Conservation (phyloP, 2,329 filamentous ascomycete genomes). For the Cryphonectria carpinicola region DNA sequence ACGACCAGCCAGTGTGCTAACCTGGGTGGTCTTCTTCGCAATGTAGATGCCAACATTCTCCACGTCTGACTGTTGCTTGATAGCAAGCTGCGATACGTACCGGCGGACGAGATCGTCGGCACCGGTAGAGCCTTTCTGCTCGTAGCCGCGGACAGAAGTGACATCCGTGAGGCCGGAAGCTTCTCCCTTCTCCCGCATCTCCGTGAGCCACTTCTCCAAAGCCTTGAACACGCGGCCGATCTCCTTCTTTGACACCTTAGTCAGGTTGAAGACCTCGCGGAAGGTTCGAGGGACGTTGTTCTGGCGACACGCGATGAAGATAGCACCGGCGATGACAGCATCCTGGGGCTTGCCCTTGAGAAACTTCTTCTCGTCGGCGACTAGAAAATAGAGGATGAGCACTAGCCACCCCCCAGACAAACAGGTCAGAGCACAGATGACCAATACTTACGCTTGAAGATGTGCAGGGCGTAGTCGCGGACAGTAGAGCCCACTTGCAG, state of each 20-base stretch:
- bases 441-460: slow-evolving; percentile 69
- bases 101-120: slow-evolving; percentile 85
- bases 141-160: slow-evolving; percentile 70
- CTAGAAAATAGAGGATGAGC: slow-evolving; percentile 11
- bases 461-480: slow-evolving; percentile 87
- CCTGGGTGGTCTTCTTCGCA: slow-evolving; percentile 75
- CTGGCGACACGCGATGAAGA: slow-evolving; percentile 96
- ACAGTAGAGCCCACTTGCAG: slow-evolving; percentile 81
- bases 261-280: slow-evolving; percentile 90
- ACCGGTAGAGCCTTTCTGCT: slow-evolving; percentile 75
- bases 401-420: background rate
- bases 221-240: slow-evolving; percentile 95
- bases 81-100: slow-evolving; percentile 82
- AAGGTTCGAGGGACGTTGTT: slow-evolving; percentile 87
- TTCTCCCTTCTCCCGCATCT: slow-evolving; percentile 67
- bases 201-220: slow-evolving; percentile 84
- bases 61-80: slow-evolving; percentile 71
- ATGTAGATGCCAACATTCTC: slow-evolving; percentile 80
- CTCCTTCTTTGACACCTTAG: slow-evolving; percentile 94
- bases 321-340: slow-evolving; percentile 91
- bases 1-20: slow-evolving; percentile 84
- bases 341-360: slow-evolving; percentile 97
- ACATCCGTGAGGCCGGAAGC: slow-evolving; percentile 51
- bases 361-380: slow-evolving; percentile 87
- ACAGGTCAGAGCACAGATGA: background rate